Evolutionary conservation across 2,329 filamentous ascomycete species (phyloP), one percentile per base, ranked within the genome.

Genomic region (Beauveria pseudobassiana): DNA sequence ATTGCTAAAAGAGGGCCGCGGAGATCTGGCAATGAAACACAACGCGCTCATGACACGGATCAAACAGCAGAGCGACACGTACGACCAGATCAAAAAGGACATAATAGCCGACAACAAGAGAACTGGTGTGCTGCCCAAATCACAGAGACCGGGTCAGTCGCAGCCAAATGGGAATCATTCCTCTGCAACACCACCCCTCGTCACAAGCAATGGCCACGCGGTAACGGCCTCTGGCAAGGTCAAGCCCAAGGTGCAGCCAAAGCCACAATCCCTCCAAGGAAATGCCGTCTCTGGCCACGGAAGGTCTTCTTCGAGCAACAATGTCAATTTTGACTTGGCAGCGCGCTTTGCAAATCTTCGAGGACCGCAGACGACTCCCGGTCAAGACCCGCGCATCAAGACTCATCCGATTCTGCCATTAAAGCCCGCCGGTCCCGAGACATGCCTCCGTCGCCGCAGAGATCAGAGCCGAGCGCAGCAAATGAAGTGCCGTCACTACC

Each of bases 201-300:
- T 20, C 34, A 49, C 38, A 28, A 43, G 30, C 46, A 38, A 51
- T n/a, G 38, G 50, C 3, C 28, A 26, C 20, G 24, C 66, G 62
- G 48, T 53, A n/a, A 61, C 65, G 46, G 63, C 68, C 63, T 48
- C 69, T 64, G 56, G 65, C 59, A 77, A 74, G 67, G 62, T 70
- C 30, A 83, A 78, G 64, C 80, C 81, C 2, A 65, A 70, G 5
- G 75, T 88, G 9, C 84, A 86, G 26, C 87, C 88, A 3, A 91
- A 91, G 66, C 89, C 89, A 0, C 78, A 85, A 58, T 80, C 81
- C 5, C 76, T 91, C 2, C 85, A 87, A 67, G 87, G 87, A 1
- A 85, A 86, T 48, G 77, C 80, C 2, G 68, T 76, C 18, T 69
- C 77, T n/a, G 72, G 68, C 16, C 70, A 68, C 34, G 65, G 64